Evolutionary conservation across 2,329 filamentous ascomycete genomes (phyloP), one percentile per base, ranked within the genome.

Genomic region (Cercospora zeae-maydis): DNA sequence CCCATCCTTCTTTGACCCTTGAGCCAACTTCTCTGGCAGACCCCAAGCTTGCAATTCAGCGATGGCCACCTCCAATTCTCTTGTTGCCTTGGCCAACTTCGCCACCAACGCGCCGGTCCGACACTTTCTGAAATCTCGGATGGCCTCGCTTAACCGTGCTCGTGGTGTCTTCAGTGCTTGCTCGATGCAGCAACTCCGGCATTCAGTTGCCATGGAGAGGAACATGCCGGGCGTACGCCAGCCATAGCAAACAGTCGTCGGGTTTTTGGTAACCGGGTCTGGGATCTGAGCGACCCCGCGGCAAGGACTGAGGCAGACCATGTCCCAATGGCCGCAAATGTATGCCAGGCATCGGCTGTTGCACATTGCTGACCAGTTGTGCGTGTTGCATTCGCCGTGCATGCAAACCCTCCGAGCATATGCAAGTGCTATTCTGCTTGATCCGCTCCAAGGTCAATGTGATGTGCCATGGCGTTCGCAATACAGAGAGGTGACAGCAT

Each of bases 281-380:
- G 10, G 9, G 21, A 27, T 13, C 11, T 56, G 53, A n/a, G 34
- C 24, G 19, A 34, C 34, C 14, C 53, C 53, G 13, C 53, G 53
- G 24, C 53, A 56, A 13, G 7, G 53, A 16, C 53, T 56, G 7
- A 56, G 16, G 34, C 53, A 7, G 34, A 56, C 30, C 34, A 24
- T 42, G 14, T 56, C 53, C 16, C 31, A n/a, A 16, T 56, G 53
- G 14, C 33, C 16, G 53, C 53, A 56, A 14, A 16, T 21, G 53
- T 56, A 56, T 36, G 24, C 36, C 53, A 56, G 36, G 53, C 8
- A 33, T 19, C 53, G 33, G 19, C 42, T 56, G 53, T 56, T 56
- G 53, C 53, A 56, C 53, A 56, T 56, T 52, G 47, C 47, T 14
- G 24, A 16, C 16, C 16, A 52, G 30, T 30, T 4, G 14, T 52